Evolutionary conservation across 2,329 filamentous ascomycete species (phyloP), one percentile per base, ranked within the genome.

Genomic region (Penicillium janthinellum): DNA sequence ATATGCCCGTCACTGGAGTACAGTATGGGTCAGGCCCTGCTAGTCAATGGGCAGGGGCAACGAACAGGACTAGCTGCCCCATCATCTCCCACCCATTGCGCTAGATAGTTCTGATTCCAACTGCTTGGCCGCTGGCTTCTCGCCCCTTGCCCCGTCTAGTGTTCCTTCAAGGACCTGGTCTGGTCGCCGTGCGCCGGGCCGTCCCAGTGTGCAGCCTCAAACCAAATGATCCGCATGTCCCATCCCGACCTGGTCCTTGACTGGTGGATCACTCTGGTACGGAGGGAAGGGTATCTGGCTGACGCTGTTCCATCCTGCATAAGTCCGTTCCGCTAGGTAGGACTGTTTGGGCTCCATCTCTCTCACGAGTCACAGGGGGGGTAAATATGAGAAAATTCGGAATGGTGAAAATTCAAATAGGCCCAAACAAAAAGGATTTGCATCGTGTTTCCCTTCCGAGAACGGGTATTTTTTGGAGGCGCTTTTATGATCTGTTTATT

Each of bases 181-280:
- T 73, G 73, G 71, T 76, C 71, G 74, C 71, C 74, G 74, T 76
- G 76, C 76, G 73, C 74, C 77, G 77, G 77, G 71, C 77, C 77
- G 77, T 77, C 74, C 77, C 77, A 78, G 75, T 74, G 75, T 76
- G 74, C 75, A 77, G 74, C 73, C 74, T 76, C 75, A 74, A 68
- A 53, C 25, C 51, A 28, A 70, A 74, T 76, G 74, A 76, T 76
- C 71, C 74, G 75, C 75, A 77, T 73, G 64, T 71, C 71, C 67
- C 69, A 71, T 68, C 68, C 63, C 67, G 64, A 61, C 65, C 63
- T 59, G 61, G 55, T 67, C 61, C 63, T 69, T 70, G 63, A 73
- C 66, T 74, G 69, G 72, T 72, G 68, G 70, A 71, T 67, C 66
- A 68, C 60, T 58, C 64, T 66, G 67, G 70, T 51, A 37, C 45